Conservation (phyloP, 1,284 basidiomycete genomes). For the Cryptococcus jaspeensis region DNA sequence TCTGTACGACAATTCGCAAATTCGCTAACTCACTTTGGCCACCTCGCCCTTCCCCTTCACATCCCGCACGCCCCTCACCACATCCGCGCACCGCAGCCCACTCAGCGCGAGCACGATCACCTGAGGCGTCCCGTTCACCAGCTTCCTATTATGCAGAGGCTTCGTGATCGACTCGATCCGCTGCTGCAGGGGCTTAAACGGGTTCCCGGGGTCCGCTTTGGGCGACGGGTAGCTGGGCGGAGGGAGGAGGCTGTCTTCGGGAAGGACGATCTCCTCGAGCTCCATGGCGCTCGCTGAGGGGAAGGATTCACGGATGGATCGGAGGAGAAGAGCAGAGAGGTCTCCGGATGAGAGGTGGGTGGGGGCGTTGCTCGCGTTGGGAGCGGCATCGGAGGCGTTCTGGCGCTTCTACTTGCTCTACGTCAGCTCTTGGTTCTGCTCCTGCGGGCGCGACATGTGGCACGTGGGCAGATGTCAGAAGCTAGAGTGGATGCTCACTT, state of each 20-base stretch:
- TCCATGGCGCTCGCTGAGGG: conserved; percentile 44
- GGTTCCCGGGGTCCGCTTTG: conserved; percentile 1
- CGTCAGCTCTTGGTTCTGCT: neutral
- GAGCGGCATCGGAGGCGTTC: neutral
- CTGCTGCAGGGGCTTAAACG: conserved; percentile 10
- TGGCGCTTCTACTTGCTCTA: conserved; percentile 2
- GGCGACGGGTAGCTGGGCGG: conserved; percentile 16
- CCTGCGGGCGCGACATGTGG: too few relatives aligned
- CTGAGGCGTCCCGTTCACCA: conserved; percentile 31
- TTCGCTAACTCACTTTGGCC: conserved; percentile 42
- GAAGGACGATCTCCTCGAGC: conserved; percentile 41
- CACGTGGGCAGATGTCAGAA: neutral
- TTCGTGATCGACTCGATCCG: conserved; percentile 20
- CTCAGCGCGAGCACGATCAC: conserved; percentile 47
- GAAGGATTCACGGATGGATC: conserved; percentile 37
- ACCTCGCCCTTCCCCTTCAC: conserved; percentile 48
- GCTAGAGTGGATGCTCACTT: conserved; percentile 11
- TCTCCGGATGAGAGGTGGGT: conserved; percentile 25
- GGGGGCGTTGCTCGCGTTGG: conserved; percentile 15
- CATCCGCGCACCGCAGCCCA: conserved; percentile 51
- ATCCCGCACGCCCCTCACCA: conserved; percentile 46
- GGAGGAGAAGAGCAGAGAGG: conserved; percentile 30
- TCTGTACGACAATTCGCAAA: neutral
- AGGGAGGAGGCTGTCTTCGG: conserved; percentile 13
- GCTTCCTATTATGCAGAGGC: conserved; percentile 24